A percentile compares a stretch with the other conserved stretches of the same genome.
phyloP scores from a whole-genome alignment of 2,329 filamentous ascomycete genomes.

The Dactylellina sp. region DNA sequence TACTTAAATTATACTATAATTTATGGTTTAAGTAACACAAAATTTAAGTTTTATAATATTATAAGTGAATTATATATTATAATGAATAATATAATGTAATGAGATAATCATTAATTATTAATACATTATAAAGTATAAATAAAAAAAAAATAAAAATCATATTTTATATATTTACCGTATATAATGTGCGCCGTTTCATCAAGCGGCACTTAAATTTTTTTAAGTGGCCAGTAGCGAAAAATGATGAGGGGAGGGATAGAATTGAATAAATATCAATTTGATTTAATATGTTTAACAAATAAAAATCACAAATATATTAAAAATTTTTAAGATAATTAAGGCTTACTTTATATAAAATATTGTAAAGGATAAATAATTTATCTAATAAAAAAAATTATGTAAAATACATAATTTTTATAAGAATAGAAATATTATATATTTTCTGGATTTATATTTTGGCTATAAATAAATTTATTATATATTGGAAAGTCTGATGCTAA shows the following conservation, averaged over 20 bases:
- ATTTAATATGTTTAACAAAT: constrained; percentile 7
- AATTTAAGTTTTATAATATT: constrained; percentile 20
- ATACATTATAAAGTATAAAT: constrained; percentile 19
- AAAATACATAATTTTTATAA: constrained; percentile 16
- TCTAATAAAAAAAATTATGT: constrained; percentile 20
- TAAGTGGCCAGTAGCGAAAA: no score
- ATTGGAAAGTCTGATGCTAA: no score
- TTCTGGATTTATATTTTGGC: constrained; percentile 21
- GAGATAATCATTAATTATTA: constrained; percentile 13
- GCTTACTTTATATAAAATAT: constrained; percentile 3
- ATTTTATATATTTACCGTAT: constrained; percentile 4
- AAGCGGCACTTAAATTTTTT: no score
- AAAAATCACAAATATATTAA: constrained; percentile 9
- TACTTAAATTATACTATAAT: constrained; percentile 5
- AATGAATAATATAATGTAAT: constrained; percentile 24
- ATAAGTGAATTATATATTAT: constrained; percentile 14
- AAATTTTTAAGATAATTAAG: constrained; percentile 12
- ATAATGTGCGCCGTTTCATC: background rate
- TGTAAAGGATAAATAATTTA: constrained; percentile 18
- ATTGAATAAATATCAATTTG: constrained; percentile 17
- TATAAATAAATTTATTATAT: constrained; percentile 24
- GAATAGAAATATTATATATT: constrained; percentile 11
- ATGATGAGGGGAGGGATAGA: background rate
- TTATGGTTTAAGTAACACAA: constrained; percentile 4
- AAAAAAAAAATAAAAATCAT: constrained; percentile 16